Evolutionary conservation across 2,329 filamentous ascomycete species (phyloP).

Genomic region (Neonectria sp.): DNA sequence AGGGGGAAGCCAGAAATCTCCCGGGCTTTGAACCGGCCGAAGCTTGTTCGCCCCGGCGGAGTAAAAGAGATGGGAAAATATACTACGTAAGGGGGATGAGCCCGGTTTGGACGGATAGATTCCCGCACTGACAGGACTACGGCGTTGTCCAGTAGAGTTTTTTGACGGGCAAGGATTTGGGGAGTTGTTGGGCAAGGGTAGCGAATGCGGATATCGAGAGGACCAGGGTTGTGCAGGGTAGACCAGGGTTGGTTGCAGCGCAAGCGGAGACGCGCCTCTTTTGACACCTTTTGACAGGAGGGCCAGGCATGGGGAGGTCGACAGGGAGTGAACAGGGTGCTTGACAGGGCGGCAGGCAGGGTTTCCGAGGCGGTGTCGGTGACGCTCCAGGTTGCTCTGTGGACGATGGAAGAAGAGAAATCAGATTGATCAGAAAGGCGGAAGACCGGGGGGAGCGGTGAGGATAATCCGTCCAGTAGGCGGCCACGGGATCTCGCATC

Average conservation of each 20-base stretch:
- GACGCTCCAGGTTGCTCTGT: not conserved
- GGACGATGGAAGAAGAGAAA: constrained; percentile 7
- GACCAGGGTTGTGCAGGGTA: constrained; percentile 30
- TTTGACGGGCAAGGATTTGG: constrained; percentile 21
- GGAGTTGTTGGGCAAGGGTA: constrained; percentile 17
- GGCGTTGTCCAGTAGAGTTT: not conserved
- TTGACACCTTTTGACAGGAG: constrained; percentile 20
- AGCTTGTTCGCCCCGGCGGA: constrained; percentile 22
- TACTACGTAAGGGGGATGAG: not conserved
- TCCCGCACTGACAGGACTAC: constrained; percentile 41
- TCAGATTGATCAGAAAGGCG: constrained; percentile 5
- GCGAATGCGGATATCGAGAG: constrained; percentile 24
- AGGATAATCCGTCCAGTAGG: constrained; percentile 30
- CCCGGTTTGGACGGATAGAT: constrained; percentile 42
- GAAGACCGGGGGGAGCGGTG: not conserved
- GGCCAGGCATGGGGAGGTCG: constrained; percentile 11
- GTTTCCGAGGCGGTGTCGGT: constrained; percentile 15
- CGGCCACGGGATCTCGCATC: constrained; percentile 13
- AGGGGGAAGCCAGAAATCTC: constrained; percentile 5
- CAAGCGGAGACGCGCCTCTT: constrained; percentile 22
- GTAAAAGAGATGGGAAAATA: not conserved
- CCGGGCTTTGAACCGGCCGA: constrained; percentile 7
- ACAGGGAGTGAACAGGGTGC: not conserved
- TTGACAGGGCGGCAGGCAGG: not conserved
- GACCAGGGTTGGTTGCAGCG: constrained; percentile 22